Conservation (phyloP, 345 rosid genomes). For the Viola odorata region DNA sequence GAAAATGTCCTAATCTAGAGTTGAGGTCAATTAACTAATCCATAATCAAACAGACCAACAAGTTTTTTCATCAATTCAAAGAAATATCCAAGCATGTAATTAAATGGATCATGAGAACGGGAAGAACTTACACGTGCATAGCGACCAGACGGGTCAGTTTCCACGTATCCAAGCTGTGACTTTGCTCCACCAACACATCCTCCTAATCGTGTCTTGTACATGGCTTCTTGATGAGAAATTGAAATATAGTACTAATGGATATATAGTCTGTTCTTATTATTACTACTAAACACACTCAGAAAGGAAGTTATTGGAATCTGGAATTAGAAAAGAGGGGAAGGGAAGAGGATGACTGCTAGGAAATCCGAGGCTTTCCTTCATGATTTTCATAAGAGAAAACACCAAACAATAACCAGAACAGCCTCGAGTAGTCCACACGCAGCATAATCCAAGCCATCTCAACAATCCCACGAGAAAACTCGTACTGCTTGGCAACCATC, state of each 20-base stretch:
- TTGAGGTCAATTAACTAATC: too few relatives aligned
- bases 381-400: conserved; percentile 84
- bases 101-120: neutral
- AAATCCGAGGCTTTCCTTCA: conserved; percentile 81
- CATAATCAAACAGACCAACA: too few relatives aligned
- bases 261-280: neutral
- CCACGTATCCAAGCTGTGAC: conserved; percentile 43
- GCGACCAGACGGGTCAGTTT: conserved; percentile 83
- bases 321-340: neutral
- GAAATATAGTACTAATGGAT: neutral
- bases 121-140: conserved; percentile 75
- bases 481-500: conserved; percentile 61
- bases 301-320: neutral
- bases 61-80: too few relatives aligned
- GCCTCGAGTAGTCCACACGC: conserved; percentile 60
- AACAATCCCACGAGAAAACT: conserved; percentile 32
- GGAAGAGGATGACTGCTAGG: conserved; percentile 30
- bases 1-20: too few relatives aligned
- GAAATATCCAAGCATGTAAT: too few relatives aligned
- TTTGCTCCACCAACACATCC: conserved; percentile 31
- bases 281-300: neutral
- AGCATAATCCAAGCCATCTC: conserved; percentile 79
- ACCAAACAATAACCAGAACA: conserved; percentile 68
- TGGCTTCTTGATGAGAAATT: conserved; percentile 21
- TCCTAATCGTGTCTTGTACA: conserved; percentile 35